Evolutionary conservation across 148 eudicot species (phyloP), one percentile per base, ranked within the genome.

Genomic region (Pharnaceum exiguum): DNA sequence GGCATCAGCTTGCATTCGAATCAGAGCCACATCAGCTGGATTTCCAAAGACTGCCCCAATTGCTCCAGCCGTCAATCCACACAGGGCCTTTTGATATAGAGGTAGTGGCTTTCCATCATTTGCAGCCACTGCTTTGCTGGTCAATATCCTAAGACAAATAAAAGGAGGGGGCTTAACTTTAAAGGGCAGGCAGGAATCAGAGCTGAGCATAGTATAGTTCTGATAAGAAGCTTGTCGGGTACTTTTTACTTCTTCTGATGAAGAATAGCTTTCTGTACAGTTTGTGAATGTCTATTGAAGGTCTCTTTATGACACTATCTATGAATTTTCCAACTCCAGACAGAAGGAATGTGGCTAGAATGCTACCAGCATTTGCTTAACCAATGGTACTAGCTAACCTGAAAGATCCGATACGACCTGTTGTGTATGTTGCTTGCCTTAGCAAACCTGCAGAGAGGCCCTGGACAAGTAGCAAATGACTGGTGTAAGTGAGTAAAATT

Each of bases 1-100:
- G 25, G 98, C 96, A 67, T 93, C 98, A 28, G 98, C 98, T 71
- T 93, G 98, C 98, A 93, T 85, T 25, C 98, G 89, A 18, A 93
- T 88, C 44, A 93, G 79, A 2, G 98, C 98, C 39, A 93, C 67
- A 71, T 93, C 98, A 16, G 98, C 98, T 9, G 98, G 98, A 60
- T 84, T 93, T 19, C 98, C 98, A 30, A 93, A 75, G 47, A 65
- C 59, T 36, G 98, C 96, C 52, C 98, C 98, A 15, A 46, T 19
- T 3, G 16, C 6, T 5, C 8, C 4, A 5, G 54, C 54, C 3
- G 54, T 49, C 16, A 49, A 28, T 3, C 54, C 54, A 49, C 54
- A 49, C 3, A 49, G 33, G 21, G 54, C 54, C 19, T 49, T 49
- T 28, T 49, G 54, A 23, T 49, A 49, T 8, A 49, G 19, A n/a